Evolutionary conservation across 805 yeast genomes (phyloP).

Genomic region (Torulaspora quercuum): DNA sequence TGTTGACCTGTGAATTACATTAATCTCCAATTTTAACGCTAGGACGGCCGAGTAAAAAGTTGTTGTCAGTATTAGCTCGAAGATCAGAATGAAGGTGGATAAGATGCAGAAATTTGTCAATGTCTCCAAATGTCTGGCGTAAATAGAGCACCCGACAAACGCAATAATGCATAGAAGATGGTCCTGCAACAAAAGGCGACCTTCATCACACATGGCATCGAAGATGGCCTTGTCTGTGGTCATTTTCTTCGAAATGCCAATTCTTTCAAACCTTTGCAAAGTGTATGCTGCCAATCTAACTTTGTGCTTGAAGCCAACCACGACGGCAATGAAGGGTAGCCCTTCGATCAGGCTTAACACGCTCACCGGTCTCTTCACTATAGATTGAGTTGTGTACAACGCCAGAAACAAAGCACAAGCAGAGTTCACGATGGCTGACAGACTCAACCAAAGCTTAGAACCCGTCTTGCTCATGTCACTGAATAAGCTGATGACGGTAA

Average conservation of each 20-base stretch:
- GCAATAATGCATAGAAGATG: slow-evolving; percentile 71
- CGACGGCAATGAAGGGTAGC: slow-evolving; percentile 85
- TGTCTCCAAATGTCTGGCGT: slow-evolving; percentile 67
- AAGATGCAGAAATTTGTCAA: slow-evolving; percentile 77
- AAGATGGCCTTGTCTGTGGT: slow-evolving; percentile 32
- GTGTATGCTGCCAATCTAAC: slow-evolving; percentile 64
- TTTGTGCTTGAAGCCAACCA: slow-evolving; percentile 87
- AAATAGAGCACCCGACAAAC: slow-evolving; percentile 57
- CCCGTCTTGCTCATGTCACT: slow-evolving; percentile 72
- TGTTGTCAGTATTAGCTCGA: slow-evolving; percentile 66
- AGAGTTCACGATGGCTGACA: slow-evolving; percentile 72
- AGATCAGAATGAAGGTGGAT: slow-evolving; percentile 62
- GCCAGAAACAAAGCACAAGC: slow-evolving; percentile 82
- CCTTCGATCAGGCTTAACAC: slow-evolving; percentile 81
- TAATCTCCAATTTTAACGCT: slow-evolving; percentile 83
- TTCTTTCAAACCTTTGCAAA: slow-evolving; percentile 37
- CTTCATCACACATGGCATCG: slow-evolving; percentile 38
- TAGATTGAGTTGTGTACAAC: slow-evolving; percentile 54
- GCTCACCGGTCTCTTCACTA: slow-evolving; percentile 60
- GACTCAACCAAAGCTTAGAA: slow-evolving; percentile 82
- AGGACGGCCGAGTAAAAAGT: slow-evolving; percentile 81
- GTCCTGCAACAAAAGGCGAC: slow-evolving; percentile 55
- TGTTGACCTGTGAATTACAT: slow-evolving; percentile 75
- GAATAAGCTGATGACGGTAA: slow-evolving; percentile 71
- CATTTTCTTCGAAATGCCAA: slow-evolving; percentile 34